Evolutionary conservation across 163 green algal species (phyloP).

Genomic region (Coccomyxa subellipsoidea): DNA sequence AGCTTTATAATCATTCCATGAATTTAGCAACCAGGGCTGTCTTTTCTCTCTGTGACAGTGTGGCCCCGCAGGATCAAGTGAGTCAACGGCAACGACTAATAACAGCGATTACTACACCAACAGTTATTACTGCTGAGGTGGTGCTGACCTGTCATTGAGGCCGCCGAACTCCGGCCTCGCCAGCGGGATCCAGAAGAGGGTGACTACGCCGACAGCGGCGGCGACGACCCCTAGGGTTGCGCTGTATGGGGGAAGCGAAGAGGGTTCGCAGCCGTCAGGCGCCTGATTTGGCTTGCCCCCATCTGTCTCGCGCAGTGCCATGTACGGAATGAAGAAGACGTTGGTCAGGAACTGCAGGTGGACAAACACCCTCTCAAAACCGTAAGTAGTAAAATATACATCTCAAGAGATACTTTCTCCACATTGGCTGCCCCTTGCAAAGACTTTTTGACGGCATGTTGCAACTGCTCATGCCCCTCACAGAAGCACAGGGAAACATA

Average conservation of each 20-base stretch:
- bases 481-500: too few species aligned
- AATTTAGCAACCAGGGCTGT: too few species aligned
- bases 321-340: conserved; percentile 85
- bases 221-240: conserved; percentile 46
- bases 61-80: too few species aligned
- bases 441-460: too few species aligned
- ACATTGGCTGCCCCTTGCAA: too few species aligned
- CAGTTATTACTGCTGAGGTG: background rate
- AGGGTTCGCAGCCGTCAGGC: background rate
- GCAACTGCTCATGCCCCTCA: too few species aligned
- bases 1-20: too few species aligned
- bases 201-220: conserved; percentile 54
- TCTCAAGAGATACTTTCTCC: too few species aligned
- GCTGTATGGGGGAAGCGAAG: conserved; percentile 47
- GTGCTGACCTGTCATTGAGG: conserved; percentile 39
- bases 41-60: too few species aligned
- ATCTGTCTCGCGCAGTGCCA: conserved; percentile 65
- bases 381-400: too few species aligned
- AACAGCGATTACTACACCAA: background rate
- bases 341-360: conserved; percentile 65
- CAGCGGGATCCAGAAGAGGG: conserved; percentile 61
- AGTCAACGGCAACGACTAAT: too few species aligned
- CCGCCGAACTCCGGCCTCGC: conserved; percentile 74
- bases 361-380: too few species aligned
- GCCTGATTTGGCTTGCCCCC: background rate